Evolutionary conservation across 805 yeast species (phyloP).

Genomic region (Hanseniaspora pseudoguilliermondii): DNA sequence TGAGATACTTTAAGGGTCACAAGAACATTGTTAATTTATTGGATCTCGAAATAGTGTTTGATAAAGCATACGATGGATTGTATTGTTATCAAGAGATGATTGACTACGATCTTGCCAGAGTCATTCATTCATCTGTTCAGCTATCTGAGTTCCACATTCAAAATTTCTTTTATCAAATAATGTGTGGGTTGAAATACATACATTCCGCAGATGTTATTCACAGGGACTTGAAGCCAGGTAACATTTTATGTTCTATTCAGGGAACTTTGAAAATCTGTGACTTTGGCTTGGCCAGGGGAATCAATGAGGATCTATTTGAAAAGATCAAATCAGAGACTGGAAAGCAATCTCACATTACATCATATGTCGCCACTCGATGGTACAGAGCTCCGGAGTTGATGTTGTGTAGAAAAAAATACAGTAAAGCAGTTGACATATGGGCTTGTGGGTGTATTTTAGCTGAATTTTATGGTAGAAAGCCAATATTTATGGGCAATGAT

Average conservation of each 20-base stretch:
- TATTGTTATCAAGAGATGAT: constrained; percentile 80
- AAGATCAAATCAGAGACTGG: constrained; percentile 19
- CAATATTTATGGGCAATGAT: constrained; percentile 66
- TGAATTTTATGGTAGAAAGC: constrained; percentile 69
- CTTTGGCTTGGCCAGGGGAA: constrained; percentile 83
- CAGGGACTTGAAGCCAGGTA: constrained; percentile 86
- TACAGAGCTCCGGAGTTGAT: constrained; percentile 88
- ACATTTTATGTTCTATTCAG: constrained; percentile 59
- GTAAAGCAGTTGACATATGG: constrained; percentile 78
- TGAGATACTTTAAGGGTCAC: constrained; percentile 78
- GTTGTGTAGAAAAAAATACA: constrained; percentile 44
- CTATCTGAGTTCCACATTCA: constrained; percentile 76
- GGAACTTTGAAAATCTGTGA: constrained; percentile 82
- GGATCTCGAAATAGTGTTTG: constrained; percentile 58
- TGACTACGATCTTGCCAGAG: constrained; percentile 68
- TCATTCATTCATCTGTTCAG: constrained; percentile 64
- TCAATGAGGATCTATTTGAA: constrained; percentile 23
- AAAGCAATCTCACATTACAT: constrained; percentile 43
- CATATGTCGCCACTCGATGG: constrained; percentile 91
- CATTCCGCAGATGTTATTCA: constrained; percentile 90
- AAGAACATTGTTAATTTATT: constrained; percentile 62
- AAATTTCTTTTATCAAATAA: constrained; percentile 62
- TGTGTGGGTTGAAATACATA: constrained; percentile 77
- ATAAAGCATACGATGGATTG: constrained; percentile 66
- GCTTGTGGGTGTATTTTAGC: constrained; percentile 84